Evolutionary conservation across 805 yeast genomes (phyloP).

Genomic region (Starmerella bombi): DNA sequence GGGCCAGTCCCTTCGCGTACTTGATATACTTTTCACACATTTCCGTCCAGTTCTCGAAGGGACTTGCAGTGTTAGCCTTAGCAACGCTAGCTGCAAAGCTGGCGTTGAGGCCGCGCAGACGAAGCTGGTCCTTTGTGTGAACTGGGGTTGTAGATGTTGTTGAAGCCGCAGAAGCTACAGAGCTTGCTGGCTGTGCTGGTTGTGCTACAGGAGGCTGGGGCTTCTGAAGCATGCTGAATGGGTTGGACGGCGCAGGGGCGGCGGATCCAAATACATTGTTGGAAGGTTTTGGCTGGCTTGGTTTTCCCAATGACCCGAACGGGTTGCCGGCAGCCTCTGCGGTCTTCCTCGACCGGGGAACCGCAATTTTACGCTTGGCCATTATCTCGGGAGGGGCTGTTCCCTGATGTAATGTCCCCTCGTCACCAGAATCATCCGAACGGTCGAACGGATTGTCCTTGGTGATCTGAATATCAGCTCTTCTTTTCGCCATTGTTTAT

Average conservation of each 20-base stretch:
- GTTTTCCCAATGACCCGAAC: slow-evolving; percentile 5
- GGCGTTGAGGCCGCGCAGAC: slow-evolving; percentile 16
- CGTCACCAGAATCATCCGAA: slow-evolving; percentile 3
- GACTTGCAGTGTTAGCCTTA: slow-evolving; percentile 6
- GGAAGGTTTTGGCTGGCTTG: background rate
- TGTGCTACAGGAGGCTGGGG: slow-evolving; percentile 39
- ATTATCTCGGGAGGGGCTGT: slow-evolving; percentile 49
- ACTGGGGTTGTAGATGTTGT: background rate
- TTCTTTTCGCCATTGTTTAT: slow-evolving; percentile 37
- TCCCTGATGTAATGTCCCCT: background rate
- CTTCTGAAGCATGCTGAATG: slow-evolving; percentile 8
- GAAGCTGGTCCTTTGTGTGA: slow-evolving; percentile 4
- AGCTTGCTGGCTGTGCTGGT: slow-evolving; percentile 31
- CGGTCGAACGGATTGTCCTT: slow-evolving; percentile 31
- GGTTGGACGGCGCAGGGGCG: slow-evolving; percentile 2
- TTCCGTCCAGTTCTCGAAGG: slow-evolving; percentile 17
- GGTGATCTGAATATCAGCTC: slow-evolving; percentile 51
- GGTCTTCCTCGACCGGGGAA: slow-evolving; percentile 22
- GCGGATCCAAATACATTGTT: slow-evolving; percentile 1
- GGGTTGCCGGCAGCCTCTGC: slow-evolving; percentile 8
- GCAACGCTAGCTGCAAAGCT: slow-evolving; percentile 16
- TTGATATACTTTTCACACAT: slow-evolving; percentile 19
- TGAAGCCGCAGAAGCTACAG: background rate
- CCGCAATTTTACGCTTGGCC: slow-evolving; percentile 56
- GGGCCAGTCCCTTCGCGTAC: slow-evolving; percentile 8